A percentile compares a stretch with the other conserved stretches of the same genome.
Evolutionary conservation across 345 rosid species (phyloP).

Genomic region (Lepidium aucheri): DNA sequence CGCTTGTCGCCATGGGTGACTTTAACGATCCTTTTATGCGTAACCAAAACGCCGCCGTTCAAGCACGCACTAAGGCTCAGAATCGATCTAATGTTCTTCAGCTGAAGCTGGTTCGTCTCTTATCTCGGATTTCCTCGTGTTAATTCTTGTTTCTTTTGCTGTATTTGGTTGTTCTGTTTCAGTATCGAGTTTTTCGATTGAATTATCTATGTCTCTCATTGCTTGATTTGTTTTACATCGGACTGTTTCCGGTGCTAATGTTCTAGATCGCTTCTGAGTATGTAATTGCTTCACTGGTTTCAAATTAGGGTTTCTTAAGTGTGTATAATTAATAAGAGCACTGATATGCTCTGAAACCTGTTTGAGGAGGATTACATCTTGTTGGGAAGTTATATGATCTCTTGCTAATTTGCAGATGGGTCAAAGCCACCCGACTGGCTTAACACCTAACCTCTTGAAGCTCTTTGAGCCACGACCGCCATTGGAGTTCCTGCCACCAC

Average conservation of each 20-base stretch:
- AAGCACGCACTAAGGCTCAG: constrained; percentile 81
- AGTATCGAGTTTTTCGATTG: not conserved
- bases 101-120: constrained; percentile 71
- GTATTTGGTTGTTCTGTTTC: not conserved
- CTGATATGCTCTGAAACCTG: not conserved
- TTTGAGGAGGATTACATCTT: not conserved
- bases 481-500: constrained; percentile 75
- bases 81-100: constrained; percentile 91
- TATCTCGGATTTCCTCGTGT: not conserved
- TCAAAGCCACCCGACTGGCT: constrained; percentile 93
- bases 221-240: not conserved
- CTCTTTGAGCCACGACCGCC: constrained; percentile 94
- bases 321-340: not conserved
- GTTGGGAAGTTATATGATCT: not conserved
- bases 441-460: constrained; percentile 78
- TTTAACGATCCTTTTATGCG: constrained; percentile 78
- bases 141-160: not conserved
- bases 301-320: not conserved
- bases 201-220: not conserved
- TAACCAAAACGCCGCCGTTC: constrained; percentile 74
- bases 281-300: not conserved
- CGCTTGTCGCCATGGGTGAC: constrained; percentile 49
- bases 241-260: not conserved
- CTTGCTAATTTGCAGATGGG: constrained; percentile 66
- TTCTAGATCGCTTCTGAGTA: not conserved